Percentiles rank a stretch among this genome's conserved stretches.
These are phyloP conservation scores for Mycocentrospora acerina DNA, from an alignment of 2,329 filamentous ascomycete species.

Conservation along the genomic window DNA sequence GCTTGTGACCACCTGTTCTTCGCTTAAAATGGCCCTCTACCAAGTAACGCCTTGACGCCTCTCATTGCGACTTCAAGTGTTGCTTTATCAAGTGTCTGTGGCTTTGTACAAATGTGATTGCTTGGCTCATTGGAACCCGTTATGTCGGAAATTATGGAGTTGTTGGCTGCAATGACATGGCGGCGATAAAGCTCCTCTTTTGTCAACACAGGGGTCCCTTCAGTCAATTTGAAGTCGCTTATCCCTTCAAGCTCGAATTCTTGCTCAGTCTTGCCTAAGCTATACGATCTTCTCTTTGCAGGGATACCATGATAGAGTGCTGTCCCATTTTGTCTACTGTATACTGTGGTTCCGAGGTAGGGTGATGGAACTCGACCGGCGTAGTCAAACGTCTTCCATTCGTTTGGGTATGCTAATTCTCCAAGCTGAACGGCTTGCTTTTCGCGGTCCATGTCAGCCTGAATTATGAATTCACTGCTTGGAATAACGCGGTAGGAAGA, in stretches of 20 bases:
- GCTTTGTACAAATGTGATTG: slow-evolving; percentile 5
- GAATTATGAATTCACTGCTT: slow-evolving; percentile 47
- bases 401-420: slow-evolving; percentile 58
- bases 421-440: slow-evolving; percentile 52
- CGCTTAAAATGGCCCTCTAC: slow-evolving; percentile 26
- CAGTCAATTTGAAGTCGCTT: slow-evolving; percentile 10
- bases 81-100: slow-evolving; percentile 4
- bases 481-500: slow-evolving; percentile 50
- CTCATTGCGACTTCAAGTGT: slow-evolving; percentile 23
- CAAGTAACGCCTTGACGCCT: slow-evolving; percentile 29
- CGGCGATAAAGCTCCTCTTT: slow-evolving; percentile 57
- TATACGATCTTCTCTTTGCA: slow-evolving; percentile 52
- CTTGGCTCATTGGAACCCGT: slow-evolving; percentile 36
- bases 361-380: slow-evolving; percentile 18
- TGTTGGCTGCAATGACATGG: slow-evolving; percentile 58
- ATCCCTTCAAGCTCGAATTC: slow-evolving; percentile 57
- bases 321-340: slow-evolving; percentile 59
- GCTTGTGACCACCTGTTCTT: not conserved
- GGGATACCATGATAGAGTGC: slow-evolving; percentile 56
- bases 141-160: slow-evolving; percentile 53
- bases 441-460: slow-evolving; percentile 52
- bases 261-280: slow-evolving; percentile 60
- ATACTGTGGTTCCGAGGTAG: slow-evolving; percentile 46
- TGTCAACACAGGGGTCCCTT: slow-evolving; percentile 7
- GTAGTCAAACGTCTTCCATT: slow-evolving; percentile 59